These are phyloP conservation scores for Camellia sinensis DNA, from an alignment of 148 eudicot species.

Conservation along the genomic window DNA sequence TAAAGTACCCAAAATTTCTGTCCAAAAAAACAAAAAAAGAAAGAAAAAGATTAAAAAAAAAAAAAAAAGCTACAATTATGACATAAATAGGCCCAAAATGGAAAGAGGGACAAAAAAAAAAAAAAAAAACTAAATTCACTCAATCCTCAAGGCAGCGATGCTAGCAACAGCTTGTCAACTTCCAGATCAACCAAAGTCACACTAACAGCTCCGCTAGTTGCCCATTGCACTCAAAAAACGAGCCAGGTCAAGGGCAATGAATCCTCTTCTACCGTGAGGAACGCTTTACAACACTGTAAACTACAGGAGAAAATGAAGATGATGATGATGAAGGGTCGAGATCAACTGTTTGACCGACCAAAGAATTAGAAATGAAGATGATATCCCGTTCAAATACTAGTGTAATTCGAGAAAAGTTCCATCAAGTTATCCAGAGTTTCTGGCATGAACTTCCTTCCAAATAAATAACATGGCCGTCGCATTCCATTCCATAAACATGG, in stretches of 20 bases:
- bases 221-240: slow-evolving; percentile 14
- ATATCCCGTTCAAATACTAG: slow-evolving; percentile 33
- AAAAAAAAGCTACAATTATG: background rate
- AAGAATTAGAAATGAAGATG: slow-evolving; percentile 22
- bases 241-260: slow-evolving; percentile 17
- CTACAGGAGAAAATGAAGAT: slow-evolving; percentile 14
- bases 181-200: slow-evolving; percentile 13
- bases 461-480: slow-evolving; percentile 78
- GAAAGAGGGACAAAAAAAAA: background rate
- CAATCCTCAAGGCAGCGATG: slow-evolving; percentile 17
- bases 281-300: slow-evolving; percentile 34
- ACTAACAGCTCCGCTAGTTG: slow-evolving; percentile 21
- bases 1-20: slow-evolving; percentile 26
- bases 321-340: slow-evolving; percentile 21
- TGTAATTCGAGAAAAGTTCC: slow-evolving; percentile 68
- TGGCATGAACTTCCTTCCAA: slow-evolving; percentile 81
- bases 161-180: slow-evolving; percentile 21
- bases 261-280: slow-evolving; percentile 6
- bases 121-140: slow-evolving; percentile 26
- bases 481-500: slow-evolving; percentile 89
- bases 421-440: slow-evolving; percentile 71
- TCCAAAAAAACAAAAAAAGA: slow-evolving; percentile 11
- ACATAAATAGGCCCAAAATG: slow-evolving; percentile 23
- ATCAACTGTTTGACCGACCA: slow-evolving; percentile 24
- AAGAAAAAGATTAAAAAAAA: background rate